These are phyloP conservation scores for Petunia axillaris DNA, from an alignment of 257 asterid genomes.

Conservation along the genomic window DNA sequence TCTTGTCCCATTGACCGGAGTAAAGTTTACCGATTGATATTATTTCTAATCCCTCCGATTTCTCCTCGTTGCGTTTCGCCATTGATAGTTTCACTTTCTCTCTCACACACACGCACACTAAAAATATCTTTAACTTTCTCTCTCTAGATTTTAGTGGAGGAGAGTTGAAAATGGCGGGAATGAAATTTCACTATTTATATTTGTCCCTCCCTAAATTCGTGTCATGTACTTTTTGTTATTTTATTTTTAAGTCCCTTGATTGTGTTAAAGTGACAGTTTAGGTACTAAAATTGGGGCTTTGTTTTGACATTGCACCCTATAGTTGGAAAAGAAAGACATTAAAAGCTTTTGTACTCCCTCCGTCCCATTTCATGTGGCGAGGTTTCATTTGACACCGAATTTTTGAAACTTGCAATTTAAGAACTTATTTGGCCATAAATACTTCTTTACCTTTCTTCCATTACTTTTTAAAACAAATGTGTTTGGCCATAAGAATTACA, in stretches of 20 bases:
- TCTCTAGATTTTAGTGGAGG: not conserved
- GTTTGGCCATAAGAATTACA: too few relatives aligned
- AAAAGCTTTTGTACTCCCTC: too few relatives aligned
- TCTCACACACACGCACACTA: too few relatives aligned
- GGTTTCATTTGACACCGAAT: too few relatives aligned
- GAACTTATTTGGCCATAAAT: too few relatives aligned
- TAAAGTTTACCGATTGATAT: constrained; percentile 74
- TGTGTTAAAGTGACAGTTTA: not conserved
- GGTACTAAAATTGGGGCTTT: not conserved
- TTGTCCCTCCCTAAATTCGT: constrained; percentile 8
- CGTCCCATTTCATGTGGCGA: too few relatives aligned
- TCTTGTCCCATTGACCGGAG: constrained; percentile 86
- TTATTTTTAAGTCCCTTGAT: not conserved
- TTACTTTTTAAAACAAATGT: too few relatives aligned
- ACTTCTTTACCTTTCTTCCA: too few relatives aligned
- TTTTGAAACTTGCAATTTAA: too few relatives aligned
- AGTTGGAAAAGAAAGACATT: not conserved
- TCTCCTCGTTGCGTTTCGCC: constrained; percentile 51
- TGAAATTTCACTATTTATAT: not conserved
- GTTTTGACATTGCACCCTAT: not conserved
- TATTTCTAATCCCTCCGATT: constrained; percentile 71
- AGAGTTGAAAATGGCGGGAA: constrained; percentile 45
- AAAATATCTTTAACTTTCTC: not conserved
- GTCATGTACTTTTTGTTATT: not conserved
- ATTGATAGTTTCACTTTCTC: constrained; percentile 34